Base-by-base conservation (phyloP, 2,329 filamentous ascomycete genomes). In the Pseudogymnoascus sp. region DNA sequence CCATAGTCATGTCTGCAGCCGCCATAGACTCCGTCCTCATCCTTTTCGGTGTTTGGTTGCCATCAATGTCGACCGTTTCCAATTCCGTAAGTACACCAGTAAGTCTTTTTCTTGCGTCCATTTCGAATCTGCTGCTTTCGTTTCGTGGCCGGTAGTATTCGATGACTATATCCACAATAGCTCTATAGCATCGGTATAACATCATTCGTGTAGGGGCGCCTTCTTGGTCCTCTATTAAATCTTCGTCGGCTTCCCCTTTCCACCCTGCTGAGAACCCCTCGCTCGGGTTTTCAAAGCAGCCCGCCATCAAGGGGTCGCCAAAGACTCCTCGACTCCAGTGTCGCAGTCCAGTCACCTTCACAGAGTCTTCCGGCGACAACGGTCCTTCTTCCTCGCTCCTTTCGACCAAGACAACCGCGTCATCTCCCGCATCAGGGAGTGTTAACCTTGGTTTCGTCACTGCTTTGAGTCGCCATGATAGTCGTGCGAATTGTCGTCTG, bases 251-350 rank as follows among this genome's bases (percentile, higher is more conserved):
- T 9, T 61, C 64, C 55, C 63, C 62, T 31, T 48, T 59, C 71
- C 71, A 84, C 0, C 82, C 83, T 29, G 72, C 71, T 27, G 82
- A 70, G 35, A 85, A 80, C 0, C 77, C 75, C 10, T 74, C 67
- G 4, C 74, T 78, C 0, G 79, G 75, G 15, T 74, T 70, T 12
- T 78, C 75, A 66, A 86, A 83, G 5, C 76, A 75, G 2, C 74
- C 75, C 2, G 80, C 77, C 59, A 87, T 74, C 2, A 86, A 69
- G 0, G 84, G 83, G 64, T 87, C 84, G 9, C 84, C 84, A 65
- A 87, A 86, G 9, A 85, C 66, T 44, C 80, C 80, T 63, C 79
- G 80, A 63, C 80, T 80, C 84, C 84, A 87, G 71, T 84, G 81
- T 33, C 76, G 76, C n/a, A 86, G 69, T 0, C 83, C 83, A 0